phyloP scores from a whole-genome alignment of 164 flowering plant species.

The Houttuynia cordata region DNA sequence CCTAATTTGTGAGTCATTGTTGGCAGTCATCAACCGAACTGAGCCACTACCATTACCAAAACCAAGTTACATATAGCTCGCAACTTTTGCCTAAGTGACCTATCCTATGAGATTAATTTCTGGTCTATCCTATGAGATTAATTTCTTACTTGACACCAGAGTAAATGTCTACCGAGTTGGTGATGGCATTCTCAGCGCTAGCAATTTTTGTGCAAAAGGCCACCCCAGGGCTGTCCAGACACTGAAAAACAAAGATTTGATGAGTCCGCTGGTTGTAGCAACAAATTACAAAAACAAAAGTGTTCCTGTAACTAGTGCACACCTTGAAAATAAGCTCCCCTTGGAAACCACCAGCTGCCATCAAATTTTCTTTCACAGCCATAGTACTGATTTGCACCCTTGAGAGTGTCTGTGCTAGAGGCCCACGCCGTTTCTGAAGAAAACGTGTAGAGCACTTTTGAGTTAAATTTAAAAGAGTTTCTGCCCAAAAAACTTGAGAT shows the following conservation, averaged over 20 bases:
- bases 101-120: too few relatives aligned
- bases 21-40: slow-evolving; percentile 53
- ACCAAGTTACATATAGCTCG: too few relatives aligned
- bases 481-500: not conserved
- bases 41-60: slow-evolving; percentile 44
- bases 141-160: slow-evolving; percentile 31
- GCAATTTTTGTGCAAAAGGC: slow-evolving; percentile 61
- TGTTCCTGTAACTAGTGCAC: not conserved
- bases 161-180: slow-evolving; percentile 70
- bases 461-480: too few relatives aligned
- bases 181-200: slow-evolving; percentile 70
- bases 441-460: not conserved
- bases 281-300: not conserved
- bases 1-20: slow-evolving; percentile 72
- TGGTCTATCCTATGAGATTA: not conserved
- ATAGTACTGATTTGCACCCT: slow-evolving; percentile 85
- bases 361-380: slow-evolving; percentile 61
- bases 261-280: not conserved
- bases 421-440: slow-evolving; percentile 40
- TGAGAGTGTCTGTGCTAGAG: slow-evolving; percentile 44
- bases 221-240: slow-evolving; percentile 54
- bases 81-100: too few relatives aligned
- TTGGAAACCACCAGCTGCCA: slow-evolving; percentile 89
- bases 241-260: slow-evolving; percentile 22
- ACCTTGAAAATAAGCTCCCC: slow-evolving; percentile 98